Evolutionary conservation across 345 rosid species (phyloP).

Genomic region (Barbarea vulgaris): DNA sequence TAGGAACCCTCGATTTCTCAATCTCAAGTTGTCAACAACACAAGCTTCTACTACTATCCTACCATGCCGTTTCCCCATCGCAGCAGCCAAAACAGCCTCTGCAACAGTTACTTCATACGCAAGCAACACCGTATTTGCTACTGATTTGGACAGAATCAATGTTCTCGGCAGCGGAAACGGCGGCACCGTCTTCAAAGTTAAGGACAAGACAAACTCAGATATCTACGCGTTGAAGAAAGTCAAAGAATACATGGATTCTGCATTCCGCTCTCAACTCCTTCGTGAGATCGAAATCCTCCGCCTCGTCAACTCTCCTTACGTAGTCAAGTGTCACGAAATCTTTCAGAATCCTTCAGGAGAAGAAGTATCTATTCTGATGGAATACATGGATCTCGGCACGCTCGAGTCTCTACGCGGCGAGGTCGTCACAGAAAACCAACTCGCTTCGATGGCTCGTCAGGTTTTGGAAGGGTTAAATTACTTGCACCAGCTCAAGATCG

Average conservation of each 20-base stretch:
- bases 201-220: slow-evolving; percentile 54
- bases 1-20: slow-evolving; percentile 58
- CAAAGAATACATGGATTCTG: slow-evolving; percentile 52
- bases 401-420: slow-evolving; percentile 54
- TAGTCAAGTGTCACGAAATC: slow-evolving; percentile 63
- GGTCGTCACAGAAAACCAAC: slow-evolving; percentile 49
- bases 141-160: slow-evolving; percentile 62
- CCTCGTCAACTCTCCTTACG: slow-evolving; percentile 62
- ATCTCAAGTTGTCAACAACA: slow-evolving; percentile 65
- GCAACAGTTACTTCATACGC: not conserved
- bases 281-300: slow-evolving; percentile 79
- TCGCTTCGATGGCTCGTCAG: slow-evolving; percentile 59
- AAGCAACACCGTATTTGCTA: slow-evolving; percentile 21
- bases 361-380: slow-evolving; percentile 66
- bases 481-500: slow-evolving; percentile 64
- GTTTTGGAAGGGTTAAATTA: slow-evolving; percentile 64
- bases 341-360: slow-evolving; percentile 57
- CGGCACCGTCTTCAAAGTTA: slow-evolving; percentile 77
- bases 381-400: slow-evolving; percentile 74
- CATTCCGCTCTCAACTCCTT: slow-evolving; percentile 52
- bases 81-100: not conserved
- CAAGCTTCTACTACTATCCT: slow-evolving; percentile 30
- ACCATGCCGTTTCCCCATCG: slow-evolving; percentile 10
- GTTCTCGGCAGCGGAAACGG: slow-evolving; percentile 82
- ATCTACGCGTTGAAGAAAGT: slow-evolving; percentile 67